Evolutionary conservation across 176 grass and related monocot species (phyloP).

Genomic region (Otatea glauca): DNA sequence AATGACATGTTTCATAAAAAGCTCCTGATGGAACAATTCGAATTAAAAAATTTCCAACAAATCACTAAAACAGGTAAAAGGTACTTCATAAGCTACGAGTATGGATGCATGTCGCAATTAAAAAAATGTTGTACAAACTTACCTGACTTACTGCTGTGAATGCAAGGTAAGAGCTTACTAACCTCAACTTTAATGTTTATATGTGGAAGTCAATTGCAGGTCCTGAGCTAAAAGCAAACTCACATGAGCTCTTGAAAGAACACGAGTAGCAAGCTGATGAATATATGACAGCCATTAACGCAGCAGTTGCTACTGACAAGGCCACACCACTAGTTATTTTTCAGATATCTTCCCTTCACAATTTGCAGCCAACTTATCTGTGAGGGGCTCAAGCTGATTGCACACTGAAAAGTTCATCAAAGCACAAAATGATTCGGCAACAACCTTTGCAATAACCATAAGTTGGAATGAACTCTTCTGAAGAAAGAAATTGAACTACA

Average conservation of each 20-base stretch:
- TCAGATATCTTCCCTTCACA: neutral
- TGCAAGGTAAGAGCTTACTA: neutral
- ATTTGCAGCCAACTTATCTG: neutral
- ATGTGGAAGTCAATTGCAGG: neutral
- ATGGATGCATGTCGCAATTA: neutral
- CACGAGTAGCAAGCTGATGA: neutral
- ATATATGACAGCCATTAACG: neutral
- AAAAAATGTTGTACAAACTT: neutral
- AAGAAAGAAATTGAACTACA: neutral
- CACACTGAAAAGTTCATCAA: neutral
- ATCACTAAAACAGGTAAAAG: slow-evolving; percentile 18
- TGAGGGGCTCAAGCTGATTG: neutral
- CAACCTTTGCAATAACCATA: neutral
- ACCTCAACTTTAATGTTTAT: neutral
- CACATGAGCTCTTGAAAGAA: neutral
- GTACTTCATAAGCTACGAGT: neutral
- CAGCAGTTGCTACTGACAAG: neutral
- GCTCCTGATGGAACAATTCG: neutral
- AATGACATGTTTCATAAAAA: neutral
- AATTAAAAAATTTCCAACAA: neutral
- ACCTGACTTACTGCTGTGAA: neutral
- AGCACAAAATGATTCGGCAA: neutral
- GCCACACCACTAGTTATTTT: neutral
- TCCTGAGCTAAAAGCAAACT: slow-evolving; percentile 9
- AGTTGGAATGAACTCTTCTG: neutral